These are phyloP conservation scores for Elsinoe necatrix DNA, from an alignment of 2,329 filamentous ascomycete genomes.

Conservation along the genomic window DNA sequence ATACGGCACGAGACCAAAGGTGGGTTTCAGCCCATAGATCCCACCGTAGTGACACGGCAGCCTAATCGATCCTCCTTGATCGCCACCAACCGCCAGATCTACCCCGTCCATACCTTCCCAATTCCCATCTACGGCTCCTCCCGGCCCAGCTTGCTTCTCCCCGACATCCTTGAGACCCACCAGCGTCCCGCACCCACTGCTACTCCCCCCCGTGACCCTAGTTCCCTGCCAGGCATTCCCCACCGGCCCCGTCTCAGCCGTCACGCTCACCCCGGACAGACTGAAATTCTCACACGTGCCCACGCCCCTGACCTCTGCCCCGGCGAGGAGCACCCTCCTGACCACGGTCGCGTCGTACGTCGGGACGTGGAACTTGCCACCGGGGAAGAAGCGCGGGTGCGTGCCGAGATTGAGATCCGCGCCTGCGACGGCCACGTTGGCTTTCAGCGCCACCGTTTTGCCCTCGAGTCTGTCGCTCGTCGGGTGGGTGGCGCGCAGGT, in stretches of 20 bases:
- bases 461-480: slow-evolving; percentile 23
- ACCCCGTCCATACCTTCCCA: slow-evolving; percentile 27
- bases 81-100: slow-evolving; percentile 32
- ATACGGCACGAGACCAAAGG: slow-evolving; percentile 38
- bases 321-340: slow-evolving; percentile 35
- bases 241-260: slow-evolving; percentile 39
- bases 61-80: slow-evolving; percentile 25
- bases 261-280: slow-evolving; percentile 35
- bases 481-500: slow-evolving; percentile 25
- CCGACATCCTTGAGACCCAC: slow-evolving; percentile 27
- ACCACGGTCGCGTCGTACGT: slow-evolving; percentile 40
- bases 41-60: slow-evolving; percentile 23
- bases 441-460: slow-evolving; percentile 37
- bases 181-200: slow-evolving; percentile 28
- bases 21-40: slow-evolving; percentile 33
- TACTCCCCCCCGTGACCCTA: slow-evolving; percentile 32
- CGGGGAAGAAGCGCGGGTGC: slow-evolving; percentile 31
- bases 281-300: slow-evolving; percentile 43
- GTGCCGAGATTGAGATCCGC: slow-evolving; percentile 40
- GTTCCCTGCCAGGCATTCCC: slow-evolving; percentile 33
- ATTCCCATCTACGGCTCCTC: no score
- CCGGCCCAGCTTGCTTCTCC: slow-evolving; percentile 21
- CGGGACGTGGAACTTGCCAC: slow-evolving; percentile 30
- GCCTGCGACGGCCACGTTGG: slow-evolving; percentile 40
- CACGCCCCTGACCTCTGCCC: slow-evolving; percentile 37